Evolutionary conservation across 805 yeast genomes (phyloP), one percentile per base, ranked within the genome.

Genomic region (Suhomyces kilbournensis): DNA sequence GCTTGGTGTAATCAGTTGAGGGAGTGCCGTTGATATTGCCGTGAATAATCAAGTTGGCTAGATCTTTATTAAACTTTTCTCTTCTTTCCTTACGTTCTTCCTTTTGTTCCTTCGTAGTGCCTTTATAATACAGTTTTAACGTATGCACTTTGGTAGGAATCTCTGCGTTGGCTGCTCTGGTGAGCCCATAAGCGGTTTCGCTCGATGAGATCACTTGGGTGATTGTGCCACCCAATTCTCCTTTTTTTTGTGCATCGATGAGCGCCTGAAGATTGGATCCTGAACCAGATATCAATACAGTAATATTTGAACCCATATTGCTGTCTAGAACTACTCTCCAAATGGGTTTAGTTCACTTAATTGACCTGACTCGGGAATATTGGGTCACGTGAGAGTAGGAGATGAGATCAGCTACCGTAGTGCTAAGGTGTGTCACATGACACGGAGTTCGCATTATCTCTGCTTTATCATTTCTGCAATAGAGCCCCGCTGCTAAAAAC

Each of bases 261-360:
- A 94, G 75, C 0, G 99, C 98, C 68, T 94, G 99, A 39, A 94
- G 75, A 64, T 94, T 94, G n/a, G 97, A 84, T 1, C 99, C 99
- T 26, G 87, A 86, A 0, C 99, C 99, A 0, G 98, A 92, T 20
- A 94, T 94, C 38, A 94, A 80, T 0, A 94, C 97, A 9, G 88
- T 75, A 52, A 88, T 82, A 47, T 55, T 60, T 42, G 51, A 22
- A 22, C 22, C 34, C 55, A 50, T 50, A 23, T 9, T 19, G 23
- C 42, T 19, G 42, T 9, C 23, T 38, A n/a, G 8, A 38, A n/a
- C 20, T 14, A 19, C 12, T 19, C 7, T 38, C 14, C 23, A 12
- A 38, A 38, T 10, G 8, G 42, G 14, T 9, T 8, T 19, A n/a
- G 22, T 38, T 42, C 17, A 45, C 35, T 49, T 42, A 45, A 43